Evolutionary conservation across 2,329 filamentous ascomycete species (phyloP), one percentile per base, ranked within the genome.

Genomic region (Fusarium graminum): DNA sequence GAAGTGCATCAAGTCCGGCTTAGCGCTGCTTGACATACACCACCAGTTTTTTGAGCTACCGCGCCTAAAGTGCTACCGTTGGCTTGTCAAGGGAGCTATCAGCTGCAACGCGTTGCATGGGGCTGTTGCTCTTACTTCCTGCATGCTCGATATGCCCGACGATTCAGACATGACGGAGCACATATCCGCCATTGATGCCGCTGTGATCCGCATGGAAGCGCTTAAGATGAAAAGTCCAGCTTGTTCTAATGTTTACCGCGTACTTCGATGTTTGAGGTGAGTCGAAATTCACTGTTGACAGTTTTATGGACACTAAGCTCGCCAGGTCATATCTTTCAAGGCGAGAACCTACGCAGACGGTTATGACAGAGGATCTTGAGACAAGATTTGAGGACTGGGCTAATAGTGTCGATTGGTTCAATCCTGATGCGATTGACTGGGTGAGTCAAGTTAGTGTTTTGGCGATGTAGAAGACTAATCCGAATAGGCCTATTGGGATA

Each of bases 311-410:
- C 6, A 9, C 55, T 60, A 6, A 60, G 6, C 3, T 28, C 4
- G 0, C 1, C 4, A 61, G 58, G n/a, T 61, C 58, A 0, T 61
- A 61, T 25, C 30, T 61, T 6, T 55, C 59, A 1, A 61, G 54
- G 1, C 36, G 58, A 11, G 58, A 61, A 0, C 58, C 58, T n/a
- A 50, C 59, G 2, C 56, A 41, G 2, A 61, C 47, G 0, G 42
- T 61, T 1, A 8, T 61, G 13, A 47, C 47, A 0, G 58, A 61
- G 12, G 47, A 61, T 9, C 16, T 61, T 1, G 58, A 61, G 1
- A 14, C 55, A 1, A 61, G 56, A 5, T 61, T 61, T 6, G 58
- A 61, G 12, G 58, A 61, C 4, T 61, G 58, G 58, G 58, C 56
- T 1, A 61, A 29, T 10, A 61, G 55, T 7, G 58, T 61, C 2